Conservation (phyloP, 345 rosid genomes). For the Balakata baccata region DNA sequence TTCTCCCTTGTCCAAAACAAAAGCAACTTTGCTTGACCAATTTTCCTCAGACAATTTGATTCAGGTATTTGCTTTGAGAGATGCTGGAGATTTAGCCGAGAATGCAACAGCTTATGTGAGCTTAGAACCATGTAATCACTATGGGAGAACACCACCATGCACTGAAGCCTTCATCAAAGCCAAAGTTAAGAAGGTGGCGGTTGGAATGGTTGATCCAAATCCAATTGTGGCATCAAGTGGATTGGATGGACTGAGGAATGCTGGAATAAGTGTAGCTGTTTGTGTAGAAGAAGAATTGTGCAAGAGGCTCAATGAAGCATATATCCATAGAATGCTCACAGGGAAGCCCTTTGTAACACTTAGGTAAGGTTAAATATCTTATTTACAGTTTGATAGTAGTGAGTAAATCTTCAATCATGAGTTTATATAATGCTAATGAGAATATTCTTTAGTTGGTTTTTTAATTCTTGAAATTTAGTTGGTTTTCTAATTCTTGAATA, state of each 20-base stretch:
- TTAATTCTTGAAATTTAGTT: background rate
- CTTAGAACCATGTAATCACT: constrained; percentile 88
- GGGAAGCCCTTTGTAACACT: constrained; percentile 66
- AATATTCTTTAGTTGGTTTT: background rate
- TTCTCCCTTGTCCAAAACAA: too few species aligned
- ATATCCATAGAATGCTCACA: constrained; percentile 61
- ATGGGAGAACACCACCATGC: constrained; percentile 93
- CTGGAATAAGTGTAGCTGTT: constrained; percentile 62
- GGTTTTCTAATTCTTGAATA: background rate
- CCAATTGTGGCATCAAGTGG: constrained; percentile 87
- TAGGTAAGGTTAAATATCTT: constrained; percentile 39
- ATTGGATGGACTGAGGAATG: constrained; percentile 50
- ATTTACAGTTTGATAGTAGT: background rate
- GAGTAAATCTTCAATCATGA: background rate
- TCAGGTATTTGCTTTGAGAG: constrained; percentile 84
- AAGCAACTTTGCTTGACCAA: background rate
- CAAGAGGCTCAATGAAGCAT: constrained; percentile 76
- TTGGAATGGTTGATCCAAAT: constrained; percentile 87
- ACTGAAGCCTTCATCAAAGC: constrained; percentile 80
- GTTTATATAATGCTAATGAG: background rate
- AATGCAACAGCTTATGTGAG: constrained; percentile 84
- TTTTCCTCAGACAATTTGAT: constrained; percentile 2
- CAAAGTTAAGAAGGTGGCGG: constrained; percentile 69
- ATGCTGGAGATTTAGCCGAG: constrained; percentile 76
- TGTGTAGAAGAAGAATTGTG: constrained; percentile 76